These are phyloP conservation scores for Hygrophorus russula DNA, from an alignment of 768 basidiomycete genomes.

Conservation along the genomic window DNA sequence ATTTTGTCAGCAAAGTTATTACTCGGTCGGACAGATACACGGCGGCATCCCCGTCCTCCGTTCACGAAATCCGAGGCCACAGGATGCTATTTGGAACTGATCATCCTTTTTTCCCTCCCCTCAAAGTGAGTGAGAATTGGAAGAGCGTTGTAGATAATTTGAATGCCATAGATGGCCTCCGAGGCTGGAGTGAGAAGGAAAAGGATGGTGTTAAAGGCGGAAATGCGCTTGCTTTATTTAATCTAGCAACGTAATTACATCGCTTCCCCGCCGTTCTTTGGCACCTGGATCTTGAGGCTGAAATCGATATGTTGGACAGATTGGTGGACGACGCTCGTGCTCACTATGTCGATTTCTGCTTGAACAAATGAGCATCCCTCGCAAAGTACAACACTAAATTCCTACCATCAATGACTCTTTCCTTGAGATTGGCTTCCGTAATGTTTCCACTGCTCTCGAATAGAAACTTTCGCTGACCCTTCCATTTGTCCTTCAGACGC, in stretches of 20 bases:
- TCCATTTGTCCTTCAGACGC: conserved; percentile 70
- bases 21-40: conserved; percentile 45
- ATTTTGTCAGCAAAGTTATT: conserved; percentile 63
- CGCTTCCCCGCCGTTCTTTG: conserved; percentile 17
- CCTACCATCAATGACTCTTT: conserved; percentile 75
- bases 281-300: conserved; percentile 87
- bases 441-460: conserved; percentile 95
- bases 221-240: conserved; percentile 68
- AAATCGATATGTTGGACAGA: conserved; percentile 93
- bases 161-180: conserved; percentile 60
- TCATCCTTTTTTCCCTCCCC: conserved; percentile 86
- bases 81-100: conserved; percentile 78
- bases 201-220: conserved; percentile 56
- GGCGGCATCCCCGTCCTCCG: conserved; percentile 20
- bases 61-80: conserved; percentile 38
- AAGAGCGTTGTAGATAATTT: conserved; percentile 78
- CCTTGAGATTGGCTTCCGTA: conserved; percentile 75
- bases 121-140: conserved; percentile 61
- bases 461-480: conserved; percentile 69
- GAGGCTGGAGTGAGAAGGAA: conserved; percentile 48
- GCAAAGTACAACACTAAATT: background rate
- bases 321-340: conserved; percentile 86
- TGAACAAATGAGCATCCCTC: background rate
- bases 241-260: conserved; percentile 21
- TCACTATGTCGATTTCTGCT: conserved; percentile 90